Percentiles rank a stretch among this genome's conserved stretches.
These are phyloP conservation scores for Claviceps digitariae DNA, from an alignment of 2,329 filamentous ascomycete species.

Conservation along the genomic window DNA sequence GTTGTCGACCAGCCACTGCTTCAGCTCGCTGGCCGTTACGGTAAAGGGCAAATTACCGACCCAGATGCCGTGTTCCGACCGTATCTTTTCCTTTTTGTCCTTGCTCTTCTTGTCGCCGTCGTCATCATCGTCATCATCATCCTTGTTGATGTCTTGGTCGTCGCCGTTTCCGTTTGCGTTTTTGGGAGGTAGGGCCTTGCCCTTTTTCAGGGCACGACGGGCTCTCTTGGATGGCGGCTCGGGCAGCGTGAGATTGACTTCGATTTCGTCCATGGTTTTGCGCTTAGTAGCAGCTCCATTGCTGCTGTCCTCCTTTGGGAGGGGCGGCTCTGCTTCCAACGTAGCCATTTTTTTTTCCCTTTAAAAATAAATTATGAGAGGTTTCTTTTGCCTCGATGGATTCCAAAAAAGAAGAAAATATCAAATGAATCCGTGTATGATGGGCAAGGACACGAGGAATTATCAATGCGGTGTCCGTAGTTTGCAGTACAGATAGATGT, in stretches of 20 bases:
- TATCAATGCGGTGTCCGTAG: too few relatives aligned
- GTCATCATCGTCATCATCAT: constrained; percentile 20
- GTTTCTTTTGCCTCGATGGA: not conserved
- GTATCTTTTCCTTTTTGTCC: constrained; percentile 34
- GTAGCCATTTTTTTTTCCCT: constrained; percentile 9
- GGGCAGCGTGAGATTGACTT: constrained; percentile 79
- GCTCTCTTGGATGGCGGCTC: constrained; percentile 94
- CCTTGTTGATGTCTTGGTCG: constrained; percentile 21
- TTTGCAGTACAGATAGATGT: too few relatives aligned
- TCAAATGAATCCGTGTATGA: too few relatives aligned
- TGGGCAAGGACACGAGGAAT: too few relatives aligned
- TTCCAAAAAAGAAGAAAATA: too few relatives aligned
- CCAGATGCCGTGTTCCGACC: constrained; percentile 82
- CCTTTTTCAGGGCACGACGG: constrained; percentile 78
- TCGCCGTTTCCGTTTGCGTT: constrained; percentile 9
- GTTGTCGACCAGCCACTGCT: constrained; percentile 64
- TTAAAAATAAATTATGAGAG: too few relatives aligned
- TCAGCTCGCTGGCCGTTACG: constrained; percentile 58
- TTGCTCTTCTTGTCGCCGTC: constrained; percentile 23
- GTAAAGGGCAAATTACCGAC: constrained; percentile 90
- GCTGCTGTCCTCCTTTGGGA: constrained; percentile 3
- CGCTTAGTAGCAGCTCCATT: constrained; percentile 39
- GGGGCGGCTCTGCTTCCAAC: constrained; percentile 4
- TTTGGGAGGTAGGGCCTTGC: constrained; percentile 41
- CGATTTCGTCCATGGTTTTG: constrained; percentile 62